Evolutionary conservation across 352 stramenopile genomes (phyloP).

Genomic region (Pythium rhizo-oryzae): DNA sequence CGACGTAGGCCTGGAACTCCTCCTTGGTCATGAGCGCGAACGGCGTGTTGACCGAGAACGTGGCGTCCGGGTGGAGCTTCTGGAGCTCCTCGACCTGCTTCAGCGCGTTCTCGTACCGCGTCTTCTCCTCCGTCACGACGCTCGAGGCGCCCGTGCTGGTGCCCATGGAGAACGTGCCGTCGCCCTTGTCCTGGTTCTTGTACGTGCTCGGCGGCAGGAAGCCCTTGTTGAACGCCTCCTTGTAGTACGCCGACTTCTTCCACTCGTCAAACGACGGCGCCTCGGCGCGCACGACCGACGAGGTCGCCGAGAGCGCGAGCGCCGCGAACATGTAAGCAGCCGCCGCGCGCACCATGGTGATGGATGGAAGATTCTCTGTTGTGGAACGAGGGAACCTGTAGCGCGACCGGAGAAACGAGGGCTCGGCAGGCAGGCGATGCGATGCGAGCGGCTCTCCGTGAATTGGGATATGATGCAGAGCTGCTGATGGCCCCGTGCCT

Average conservation of each 20-base stretch:
- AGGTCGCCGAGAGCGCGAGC: constrained; percentile 11
- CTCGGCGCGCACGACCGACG: constrained; percentile 5
- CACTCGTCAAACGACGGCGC: constrained; percentile 20
- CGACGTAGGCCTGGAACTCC: constrained; percentile 65
- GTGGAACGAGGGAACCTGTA: neutral
- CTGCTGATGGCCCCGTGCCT: neutral
- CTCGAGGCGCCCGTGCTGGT: constrained; percentile 10
- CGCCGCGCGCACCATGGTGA: constrained; percentile 18
- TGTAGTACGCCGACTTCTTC: constrained; percentile 30
- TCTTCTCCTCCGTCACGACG: constrained; percentile 39
- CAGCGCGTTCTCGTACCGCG: constrained; percentile 52
- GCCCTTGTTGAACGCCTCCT: constrained; percentile 30
- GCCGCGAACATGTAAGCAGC: constrained; percentile 13
- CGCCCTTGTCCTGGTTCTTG: constrained; percentile 21
- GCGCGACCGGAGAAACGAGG: neutral
- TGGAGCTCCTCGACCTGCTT: constrained; percentile 42
- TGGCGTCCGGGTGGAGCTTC: constrained; percentile 50
- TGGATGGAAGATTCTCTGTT: neutral
- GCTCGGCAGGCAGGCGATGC: neutral
- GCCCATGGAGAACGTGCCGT: constrained; percentile 39
- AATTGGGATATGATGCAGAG: constrained; percentile 24
- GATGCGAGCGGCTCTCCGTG: constrained; percentile 21
- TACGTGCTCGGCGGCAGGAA: constrained; percentile 26
- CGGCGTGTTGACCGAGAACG: constrained; percentile 60
- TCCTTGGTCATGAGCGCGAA: constrained; percentile 61